Evolutionary conservation across 805 yeast species (phyloP), one percentile per base, ranked within the genome.

Genomic region (Yamadazyma ubonensis): DNA sequence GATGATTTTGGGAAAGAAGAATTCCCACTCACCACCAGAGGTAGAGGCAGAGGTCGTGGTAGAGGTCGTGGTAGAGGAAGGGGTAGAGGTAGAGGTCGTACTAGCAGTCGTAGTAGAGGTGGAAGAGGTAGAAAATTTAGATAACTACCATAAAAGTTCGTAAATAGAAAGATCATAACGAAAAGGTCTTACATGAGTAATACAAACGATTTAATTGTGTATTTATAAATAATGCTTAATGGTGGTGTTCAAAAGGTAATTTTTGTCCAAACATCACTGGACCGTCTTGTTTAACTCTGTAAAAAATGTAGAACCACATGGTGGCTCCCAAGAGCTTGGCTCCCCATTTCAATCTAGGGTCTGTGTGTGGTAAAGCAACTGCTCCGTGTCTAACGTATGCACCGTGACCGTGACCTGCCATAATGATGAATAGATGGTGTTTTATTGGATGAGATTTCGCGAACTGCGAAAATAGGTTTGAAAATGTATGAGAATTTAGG

Each of bases 271-370:
- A 65, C 76, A 81, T 77, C 26, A 76, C 79, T 54, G 76, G 71
- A 50, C 80, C 81, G 53, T 81, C 91, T 58, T 84, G 81, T 65
- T 83, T 81, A 32, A 85, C 71, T 60, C 96, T 74, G 73, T 84
- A 86, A 56, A 87, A 73, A 46, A 87, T 75, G 86, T 91, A 87
- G 64, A 86, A 87, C 86, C 93, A 85, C 86, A 85, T 82, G 39
- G 89, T 74, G 28, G 91, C 95, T 8, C 96, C 96, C 30, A 87
- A 71, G 15, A 73, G 59, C 52, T 83, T 82, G 33, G 86, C 75
- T 15, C 81, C 73, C 62, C 79, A 70, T 42, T 76, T 72, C 54
- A 81, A 75, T 29, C 74, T 63, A 2, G 75, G 65, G 29, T 79
- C 77, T 14, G 79, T 79, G 51, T 83, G 81, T 22, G 93, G 91